Base-by-base conservation (phyloP, 441 rosid genomes). In the Isatis lusitanica region DNA sequence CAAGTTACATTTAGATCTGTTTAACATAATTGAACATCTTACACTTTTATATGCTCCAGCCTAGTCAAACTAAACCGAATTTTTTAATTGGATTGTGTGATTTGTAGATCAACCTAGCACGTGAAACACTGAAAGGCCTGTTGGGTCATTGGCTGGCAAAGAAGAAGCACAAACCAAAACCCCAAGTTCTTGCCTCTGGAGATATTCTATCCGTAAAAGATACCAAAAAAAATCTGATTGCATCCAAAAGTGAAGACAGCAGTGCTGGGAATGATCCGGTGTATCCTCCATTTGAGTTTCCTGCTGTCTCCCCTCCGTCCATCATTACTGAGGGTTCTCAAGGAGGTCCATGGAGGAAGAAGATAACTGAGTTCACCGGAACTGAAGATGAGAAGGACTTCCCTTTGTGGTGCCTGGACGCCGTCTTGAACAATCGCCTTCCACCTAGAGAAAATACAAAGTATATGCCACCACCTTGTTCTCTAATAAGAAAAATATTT, bases 321-420 rank as follows among this genome's bases (percentile, higher is more conserved):
- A 84, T 94, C 62, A 84, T 94, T 66, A 90, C 99, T 0, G 98
- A 96, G 84, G 98, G 98, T 59, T 86, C 98, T 79, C 97, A 92
- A 74, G 99, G 98, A 46, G 97, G 94, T 55, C 92, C 91, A 9
- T 96, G 99, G 99, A 92, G 98, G 83, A 96, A 92, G 84, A 94
- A 89, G 80, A 87, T 88, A 73, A 89, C 95, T 13, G 97, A 92
- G 75, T 86, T 92, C 63, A 91, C 90, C 71, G 99, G 98, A 83
- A 87, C 90, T 16, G 99, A 96, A 80, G 97, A 96, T 76, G 98
- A 96, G 21, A 96, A 96, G 74, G 98, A 92, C 78, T 84, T 96
- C 48, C 99, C 99, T 50, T 83, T 85, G 88, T 96, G 99, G 99
- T 86, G 94, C 79, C 78, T 94, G 71, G 99, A 96, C 50, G 96